Conservation (phyloP, 129 eudicot genomes). For the Sambucus nigra region DNA sequence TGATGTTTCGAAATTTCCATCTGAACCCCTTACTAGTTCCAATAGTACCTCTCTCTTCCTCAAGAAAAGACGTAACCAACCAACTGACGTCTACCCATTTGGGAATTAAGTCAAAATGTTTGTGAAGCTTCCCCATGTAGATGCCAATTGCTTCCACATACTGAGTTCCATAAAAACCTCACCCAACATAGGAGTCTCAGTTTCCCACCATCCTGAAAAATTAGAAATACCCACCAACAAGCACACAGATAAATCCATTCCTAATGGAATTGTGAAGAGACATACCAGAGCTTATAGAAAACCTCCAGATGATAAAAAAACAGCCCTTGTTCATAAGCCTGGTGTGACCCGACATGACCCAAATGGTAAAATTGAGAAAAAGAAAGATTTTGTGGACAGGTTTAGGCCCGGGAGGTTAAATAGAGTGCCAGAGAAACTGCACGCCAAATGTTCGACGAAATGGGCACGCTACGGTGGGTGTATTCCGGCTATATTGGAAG, state of each 20-base stretch:
- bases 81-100: no score
- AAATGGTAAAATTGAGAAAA: constrained; percentile 6
- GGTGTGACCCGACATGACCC: constrained; percentile 10
- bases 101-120: no score
- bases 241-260: constrained; percentile 4
- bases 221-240: constrained; percentile 23
- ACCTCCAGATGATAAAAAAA: constrained; percentile 11
- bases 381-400: not conserved
- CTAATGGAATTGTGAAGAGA: not conserved
- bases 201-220: constrained; percentile 21
- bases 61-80: no score
- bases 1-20: no score
- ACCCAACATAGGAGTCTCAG: constrained; percentile 20
- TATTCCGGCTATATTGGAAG: constrained; percentile 52
- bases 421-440: constrained; percentile 27
- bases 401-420: not conserved
- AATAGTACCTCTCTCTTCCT: no score
- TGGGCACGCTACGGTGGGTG: constrained; percentile 68
- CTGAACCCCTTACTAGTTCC: no score
- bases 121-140: constrained; percentile 35
- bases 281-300: not conserved
- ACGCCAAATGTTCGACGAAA: constrained; percentile 54
- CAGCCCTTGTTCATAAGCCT: constrained; percentile 4
- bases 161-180: constrained; percentile 25
- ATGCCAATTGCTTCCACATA: constrained; percentile 31